Base-by-base conservation (phyloP, 176 grass and related monocot genomes). In the Neostapfia colusana region DNA sequence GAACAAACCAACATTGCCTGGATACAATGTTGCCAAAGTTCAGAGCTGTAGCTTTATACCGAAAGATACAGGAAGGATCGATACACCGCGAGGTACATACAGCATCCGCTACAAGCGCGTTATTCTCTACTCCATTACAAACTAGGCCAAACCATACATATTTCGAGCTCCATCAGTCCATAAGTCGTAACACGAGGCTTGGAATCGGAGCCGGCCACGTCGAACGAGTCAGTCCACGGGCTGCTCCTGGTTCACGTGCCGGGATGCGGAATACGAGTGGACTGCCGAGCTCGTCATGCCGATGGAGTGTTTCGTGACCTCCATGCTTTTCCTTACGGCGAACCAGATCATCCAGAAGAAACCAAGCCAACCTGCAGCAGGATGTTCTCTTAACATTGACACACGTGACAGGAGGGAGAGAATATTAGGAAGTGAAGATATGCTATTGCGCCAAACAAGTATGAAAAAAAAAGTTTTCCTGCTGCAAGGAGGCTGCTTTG, bases 271-370 rank as follows among this genome's bases (percentile, higher is more conserved):
- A 46, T 95, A 99, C 8, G 87, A 82, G 12, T 89, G 89, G 73
- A 92, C 62, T 4, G 85, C 89, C 2, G 87, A 92, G 62, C 57
- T 82, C n/a, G 95, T 93, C 86, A 77, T 27, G 41, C 26, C 77
- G 2, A 92, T 74, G 0, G 87, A 92, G 67, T 88, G 87, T 73
- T 82, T 92, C 0, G 95, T 90, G 41, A 98, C 81, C 63, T 88
- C 57, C 69, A 98, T 27, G 82, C 86, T 92, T 78, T 95, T 95
- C 81, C 77, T 86, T n/a, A 70, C 78, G 18, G 85, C 65, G 70
- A 88, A 81, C 87, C 85, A 95, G 38, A 95, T 67, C 27, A 86
- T 56, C 83, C 85, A 88, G 72, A 99, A 99, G 80, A 99, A 99
- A 10, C 91, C 87, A 10, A 95, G 69, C 95, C 89, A 95, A 10